Conservation (phyloP, 1,284 basidiomycete species). For the Ustilago shanxiensis region DNA sequence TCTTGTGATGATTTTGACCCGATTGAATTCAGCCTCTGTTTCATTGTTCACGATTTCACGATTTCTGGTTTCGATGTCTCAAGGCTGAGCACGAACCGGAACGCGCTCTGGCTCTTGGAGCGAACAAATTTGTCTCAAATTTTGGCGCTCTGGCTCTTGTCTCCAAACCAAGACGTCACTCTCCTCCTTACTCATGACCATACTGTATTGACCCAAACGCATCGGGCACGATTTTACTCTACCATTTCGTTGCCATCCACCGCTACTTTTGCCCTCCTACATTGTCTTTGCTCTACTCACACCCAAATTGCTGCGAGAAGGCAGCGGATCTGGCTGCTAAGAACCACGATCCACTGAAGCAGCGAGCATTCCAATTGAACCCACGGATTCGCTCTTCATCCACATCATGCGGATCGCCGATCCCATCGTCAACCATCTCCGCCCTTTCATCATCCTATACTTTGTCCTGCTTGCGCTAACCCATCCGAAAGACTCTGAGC, state of each 20-base stretch:
- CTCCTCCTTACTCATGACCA: not conserved
- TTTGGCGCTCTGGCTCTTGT: conserved; percentile 1
- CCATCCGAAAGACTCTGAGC: not conserved
- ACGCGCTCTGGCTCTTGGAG: not conserved
- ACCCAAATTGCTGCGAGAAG: not conserved
- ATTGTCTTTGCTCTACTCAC: not conserved
- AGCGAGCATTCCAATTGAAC: conserved; percentile 3
- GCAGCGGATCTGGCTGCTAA: too few relatives aligned
- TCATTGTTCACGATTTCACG: conserved; percentile 3
- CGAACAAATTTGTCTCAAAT: conserved; percentile 9
- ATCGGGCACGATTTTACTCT: not conserved
- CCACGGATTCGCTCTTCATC: not conserved
- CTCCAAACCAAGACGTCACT: conserved; percentile 1
- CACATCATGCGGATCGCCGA: conserved; percentile 8
- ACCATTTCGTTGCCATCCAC: not conserved
- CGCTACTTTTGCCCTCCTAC: not conserved
- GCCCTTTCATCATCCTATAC: not conserved
- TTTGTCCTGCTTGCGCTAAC: not conserved
- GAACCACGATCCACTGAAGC: not conserved
- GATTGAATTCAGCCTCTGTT: not conserved
- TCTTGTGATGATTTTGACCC: not conserved
- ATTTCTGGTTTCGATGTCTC: not conserved
- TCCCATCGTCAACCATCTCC: conserved; percentile 9
- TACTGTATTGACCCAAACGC: not conserved
- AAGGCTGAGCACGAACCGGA: too few relatives aligned